Evolutionary conservation across 148 eudicot species (phyloP), one percentile per base, ranked within the genome.

Genomic region (Rhododendron simsii): DNA sequence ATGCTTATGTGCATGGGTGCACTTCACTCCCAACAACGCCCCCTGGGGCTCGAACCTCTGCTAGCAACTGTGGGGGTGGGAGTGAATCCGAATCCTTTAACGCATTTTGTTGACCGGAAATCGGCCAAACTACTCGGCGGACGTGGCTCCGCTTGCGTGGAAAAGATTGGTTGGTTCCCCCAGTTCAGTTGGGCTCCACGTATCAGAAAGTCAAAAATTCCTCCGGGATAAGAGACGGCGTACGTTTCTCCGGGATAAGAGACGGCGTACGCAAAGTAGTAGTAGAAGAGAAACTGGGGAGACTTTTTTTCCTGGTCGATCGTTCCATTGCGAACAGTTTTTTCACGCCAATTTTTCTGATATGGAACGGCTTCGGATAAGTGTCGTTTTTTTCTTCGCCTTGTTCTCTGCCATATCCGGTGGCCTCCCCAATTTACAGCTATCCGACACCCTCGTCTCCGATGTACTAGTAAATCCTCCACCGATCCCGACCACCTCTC

Each of bases 361-460:
- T 5, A 81, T 81, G 83, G 39, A 81, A 57, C 71, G 69, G 57
- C 7, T 57, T 81, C 39, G 39, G 83, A 35, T 37, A 21, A 3
- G 47, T 37, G 37, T 57, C 26, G 69, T 81, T 15, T 57, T 67
- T 48, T 37, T 81, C 14, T 57, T 81, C 47, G 83, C 83, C 23
- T 53, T 51, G 65, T 81, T 81, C 83, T 81, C 83, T n/a, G 83
- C 83, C 47, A 81, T 81, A 0, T 81, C 71, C 83, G 47, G 83
- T 23, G 71, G 14, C 69, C 67, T 81, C 3, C 57, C 83, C 15
- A 55, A 80, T 35, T 53, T 57, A 6, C 65, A 15, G 83, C 48
- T 53, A 23, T 10, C 47, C 28, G 83, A 81, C 12, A 81, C 9
- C 39, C 83, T 44, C 69, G 30, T 23, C 28, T 55, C 45, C 71